A percentile compares a stretch with the other conserved stretches of the same genome.
These are phyloP conservation scores for Penicillium frequentans DNA, from an alignment of 2,329 filamentous ascomycete genomes.

Conservation along the genomic window DNA sequence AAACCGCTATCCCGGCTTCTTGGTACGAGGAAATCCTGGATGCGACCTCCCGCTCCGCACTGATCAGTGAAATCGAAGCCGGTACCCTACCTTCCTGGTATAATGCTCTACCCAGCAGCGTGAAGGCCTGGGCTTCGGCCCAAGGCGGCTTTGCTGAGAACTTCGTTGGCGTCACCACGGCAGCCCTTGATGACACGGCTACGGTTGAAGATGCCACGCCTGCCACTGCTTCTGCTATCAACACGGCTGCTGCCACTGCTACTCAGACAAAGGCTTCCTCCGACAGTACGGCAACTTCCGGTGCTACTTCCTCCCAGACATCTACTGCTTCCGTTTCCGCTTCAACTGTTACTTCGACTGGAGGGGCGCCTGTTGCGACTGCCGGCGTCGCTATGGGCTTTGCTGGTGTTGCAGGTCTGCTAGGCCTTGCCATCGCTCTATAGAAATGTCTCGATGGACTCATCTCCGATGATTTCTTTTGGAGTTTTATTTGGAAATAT, in stretches of 20 bases:
- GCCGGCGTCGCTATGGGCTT: conserved; percentile 22
- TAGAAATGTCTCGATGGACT: conserved; percentile 3
- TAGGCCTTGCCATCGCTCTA: conserved; percentile 27
- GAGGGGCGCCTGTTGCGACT: conserved; percentile 22
- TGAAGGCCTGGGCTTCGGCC: conserved; percentile 29
- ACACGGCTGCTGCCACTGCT: background rate
- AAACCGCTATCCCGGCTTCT: conserved; percentile 27
- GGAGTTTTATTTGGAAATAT: background rate
- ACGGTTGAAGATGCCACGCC: background rate
- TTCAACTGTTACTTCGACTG: conserved; percentile 18
- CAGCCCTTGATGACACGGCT: background rate
- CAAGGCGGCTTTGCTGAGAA: background rate
- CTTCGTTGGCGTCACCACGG: background rate
- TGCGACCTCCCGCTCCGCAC: conserved; percentile 17
- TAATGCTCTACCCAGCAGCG: conserved; percentile 23
- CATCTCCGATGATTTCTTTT: background rate
- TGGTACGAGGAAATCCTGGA: conserved; percentile 21
- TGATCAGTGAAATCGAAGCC: conserved; percentile 21
- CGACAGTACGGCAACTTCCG: background rate
- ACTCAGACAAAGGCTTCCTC: background rate
- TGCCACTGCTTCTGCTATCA: background rate
- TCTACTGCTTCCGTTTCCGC: conserved; percentile 5
- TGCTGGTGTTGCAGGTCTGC: conserved; percentile 21
- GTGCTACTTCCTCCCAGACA: conserved; percentile 2
- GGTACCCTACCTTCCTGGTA: conserved; percentile 31